Evolutionary conservation across 2,329 filamentous ascomycete genomes (phyloP), one percentile per base, ranked within the genome.

Genomic region (Diaporthe ilicicola): DNA sequence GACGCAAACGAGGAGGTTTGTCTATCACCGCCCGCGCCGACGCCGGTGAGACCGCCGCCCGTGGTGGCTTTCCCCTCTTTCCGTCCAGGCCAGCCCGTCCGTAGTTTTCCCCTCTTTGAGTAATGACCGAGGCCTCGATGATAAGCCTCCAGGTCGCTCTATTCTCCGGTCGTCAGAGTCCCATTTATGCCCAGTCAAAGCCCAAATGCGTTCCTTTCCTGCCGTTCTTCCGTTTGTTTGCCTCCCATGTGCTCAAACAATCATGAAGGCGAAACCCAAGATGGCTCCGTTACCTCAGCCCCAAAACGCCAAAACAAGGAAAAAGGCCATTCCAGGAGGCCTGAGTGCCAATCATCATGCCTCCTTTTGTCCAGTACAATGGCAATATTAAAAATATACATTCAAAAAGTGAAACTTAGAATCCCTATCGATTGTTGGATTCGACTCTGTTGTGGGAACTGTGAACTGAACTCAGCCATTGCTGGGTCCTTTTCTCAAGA

Each of bases 51-150:
- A 62, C 50, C 22, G n/a, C 24, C 64, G 53, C 44, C 70, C 42
- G 39, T 27, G 55, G 50, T 61, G 67, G 44, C 29, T 54, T 48
- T 56, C 27, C 44, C 46, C 22, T 44, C 24, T 48, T 70, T 55
- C 50, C 67, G 62, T 70, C 68, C 71, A 72, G 71, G 54, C 71
- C 71, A 70, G 71, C 67, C 71, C 61, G 71, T 70, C 59, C 66
- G 66, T 67, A 22, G n/a, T 70, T 66, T 61, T 59, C 32, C 66
- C 44, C 37, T n/a, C 51, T 29, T 59, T 17, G 15, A 59, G 32
- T 51, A 12, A 24, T 56, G 32, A 68, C 42, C 42, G n/a, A 29
- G 53, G 32, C 54, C 39, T 44, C 37, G 37, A 39, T 32, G 22
- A 39, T 27, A 27, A 37, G 44, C 66, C 66, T 68, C 66, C 53